Base-by-base conservation (phyloP, 176 grass and related monocot species). In the Musa acuminata region DNA sequence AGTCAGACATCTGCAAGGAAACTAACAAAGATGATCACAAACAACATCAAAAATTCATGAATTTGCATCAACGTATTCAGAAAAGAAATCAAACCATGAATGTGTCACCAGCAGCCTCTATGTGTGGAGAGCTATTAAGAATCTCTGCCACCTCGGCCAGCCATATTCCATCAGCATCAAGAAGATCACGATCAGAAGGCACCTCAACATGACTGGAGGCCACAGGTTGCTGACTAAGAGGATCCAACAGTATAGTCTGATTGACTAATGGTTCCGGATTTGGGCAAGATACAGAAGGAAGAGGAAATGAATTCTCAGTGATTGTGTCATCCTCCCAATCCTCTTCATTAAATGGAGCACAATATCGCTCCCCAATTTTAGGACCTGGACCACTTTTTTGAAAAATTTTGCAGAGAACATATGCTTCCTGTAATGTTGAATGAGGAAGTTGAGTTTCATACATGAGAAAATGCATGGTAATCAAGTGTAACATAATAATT, bases 341-440 rank as follows among this genome's bases (percentile, higher is more conserved):
- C 68, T 87, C 80, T 77, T 97, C 94, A 8, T 84, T 86, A 49
- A 97, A 97, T 80, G 90, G 90, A 49, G 90, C 93, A 68, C 93
- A 87, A 52, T 97, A 93, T 8, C 93, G 87, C 68, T 90, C 87
- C 22, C 93, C 90, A 50, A 83, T 80, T 82, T 93, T 97, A 25
- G 94, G 90, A 73, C 94, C 94, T 75, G 51, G 73, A 55, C 90
- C 94, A 64, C 87, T 98, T 76, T 93, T 93, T 72, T 93, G 82
- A 79, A 93, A 93, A 67, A 91, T 89, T 88, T 98, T 98, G 81
- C 87, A 90, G 35, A 98, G 72, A 48, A 98, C 90, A 51, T 79
- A 89, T 49, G 88, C 83, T 84, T 91, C 86, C 94, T 98, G 84
- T 67, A 85, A 71, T 49, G 78, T 24, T 63, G 16, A 62, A 27